Evolutionary conservation across 2,329 filamentous ascomycete species (phyloP), one percentile per base, ranked within the genome.

Genomic region (Fusarium poae): DNA sequence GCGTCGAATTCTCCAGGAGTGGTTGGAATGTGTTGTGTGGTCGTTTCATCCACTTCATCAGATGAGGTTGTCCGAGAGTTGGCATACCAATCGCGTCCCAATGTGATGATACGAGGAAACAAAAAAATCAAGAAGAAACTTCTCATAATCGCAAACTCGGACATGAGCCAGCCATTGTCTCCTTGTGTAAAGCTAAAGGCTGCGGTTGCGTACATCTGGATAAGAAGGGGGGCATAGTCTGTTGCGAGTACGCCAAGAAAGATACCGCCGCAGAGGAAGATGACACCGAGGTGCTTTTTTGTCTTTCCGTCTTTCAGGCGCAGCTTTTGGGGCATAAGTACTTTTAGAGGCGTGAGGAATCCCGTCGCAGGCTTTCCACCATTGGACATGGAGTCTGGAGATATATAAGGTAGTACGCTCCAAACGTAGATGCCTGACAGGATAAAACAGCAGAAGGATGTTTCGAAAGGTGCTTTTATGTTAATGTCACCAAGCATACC

Each of bases 211-310:
- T 88, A 88, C 81, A 88, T 83, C 65, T 88, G 86, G 32, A 88
- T 82, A 0, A 92, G 78, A 0, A 87, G 81, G 0, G 88, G 87
- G 0, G 90, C 89, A 57, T 91, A 92, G 3, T 88, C 89, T 0
- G 90, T 92, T 0, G 90, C 89, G 3, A 92, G 82, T 0, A 92
- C 89, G 0, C 87, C 89, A 1, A 91, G 77, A 61, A 91, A 92
- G 3, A 91, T 88, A 2, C 90, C 90, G 1, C 82, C 78, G 21
- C 88, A 90, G 5, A 92, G 83, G 2, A 91, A 85, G 5, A 90
- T 77, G 0, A 91, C 83, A 2, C 90, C 89, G 25, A 87, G 87
- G 65, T 91, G 87, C 20, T 78, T 86, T 49, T 78, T 80, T 7
- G 84, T 71, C 2, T 78, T 79, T 1, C 90, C 90, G 50, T 83